Evolutionary conservation across 164 flowering plant genomes (phyloP).

Genomic region (Protea cynaroides): DNA sequence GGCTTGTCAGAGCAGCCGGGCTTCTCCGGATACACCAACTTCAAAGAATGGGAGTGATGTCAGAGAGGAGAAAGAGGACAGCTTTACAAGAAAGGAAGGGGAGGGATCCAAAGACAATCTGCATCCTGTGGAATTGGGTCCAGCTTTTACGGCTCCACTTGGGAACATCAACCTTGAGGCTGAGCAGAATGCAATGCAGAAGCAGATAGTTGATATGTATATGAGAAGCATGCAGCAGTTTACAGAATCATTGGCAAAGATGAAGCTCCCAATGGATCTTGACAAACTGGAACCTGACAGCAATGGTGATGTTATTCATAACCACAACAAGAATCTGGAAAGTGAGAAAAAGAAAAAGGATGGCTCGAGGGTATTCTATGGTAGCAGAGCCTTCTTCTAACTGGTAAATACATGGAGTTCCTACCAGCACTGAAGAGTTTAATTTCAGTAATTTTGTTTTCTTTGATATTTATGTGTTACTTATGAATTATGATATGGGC

Average conservation of each 20-base stretch:
- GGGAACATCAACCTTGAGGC: slow-evolving; percentile 44
- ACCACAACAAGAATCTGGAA: slow-evolving; percentile 23
- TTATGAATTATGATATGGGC: too few species aligned
- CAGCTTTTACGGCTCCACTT: slow-evolving; percentile 42
- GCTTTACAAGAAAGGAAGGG: slow-evolving; percentile 26
- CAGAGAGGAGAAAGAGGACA: slow-evolving; percentile 21
- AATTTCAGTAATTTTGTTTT: slow-evolving; percentile 1
- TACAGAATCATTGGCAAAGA: slow-evolving; percentile 77
- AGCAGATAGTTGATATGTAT: slow-evolving; percentile 87
- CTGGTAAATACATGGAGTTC: not conserved
- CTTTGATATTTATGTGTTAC: not conserved
- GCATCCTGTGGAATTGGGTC: slow-evolving; percentile 24
- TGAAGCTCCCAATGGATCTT: slow-evolving; percentile 90
- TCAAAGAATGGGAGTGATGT: slow-evolving; percentile 34
- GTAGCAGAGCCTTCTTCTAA: slow-evolving; percentile 75
- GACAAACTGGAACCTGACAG: slow-evolving; percentile 32
- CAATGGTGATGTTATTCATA: slow-evolving; percentile 33
- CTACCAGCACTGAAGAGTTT: not conserved
- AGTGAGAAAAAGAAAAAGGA: slow-evolving; percentile 55
- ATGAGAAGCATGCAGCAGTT: slow-evolving; percentile 96
- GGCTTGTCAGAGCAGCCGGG: slow-evolving; percentile 19
- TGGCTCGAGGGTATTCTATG: slow-evolving; percentile 78
- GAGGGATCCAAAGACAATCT: slow-evolving; percentile 19
- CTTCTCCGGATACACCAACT: slow-evolving; percentile 51
- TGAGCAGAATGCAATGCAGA: slow-evolving; percentile 78